Percentiles rank a stretch among this genome's conserved stretches.
Conservation (phyloP, 192 early-diverging fungal genomes). For the Backusella westeae region DNA sequence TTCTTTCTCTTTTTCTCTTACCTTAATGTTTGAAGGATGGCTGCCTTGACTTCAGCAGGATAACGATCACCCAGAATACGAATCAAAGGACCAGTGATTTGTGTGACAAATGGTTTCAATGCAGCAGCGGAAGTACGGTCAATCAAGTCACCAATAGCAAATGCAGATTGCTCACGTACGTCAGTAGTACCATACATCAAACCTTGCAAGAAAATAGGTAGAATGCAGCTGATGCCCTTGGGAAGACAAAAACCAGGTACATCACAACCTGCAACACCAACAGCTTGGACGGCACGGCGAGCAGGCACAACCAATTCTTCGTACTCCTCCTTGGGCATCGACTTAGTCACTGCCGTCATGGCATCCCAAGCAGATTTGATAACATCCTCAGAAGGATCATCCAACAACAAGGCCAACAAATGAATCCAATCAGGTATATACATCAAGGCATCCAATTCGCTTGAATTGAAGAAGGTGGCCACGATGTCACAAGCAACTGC, state of each 20-base stretch:
- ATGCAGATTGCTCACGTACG: conserved; percentile 81
- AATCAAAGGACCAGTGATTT: conserved; percentile 96
- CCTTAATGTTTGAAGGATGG: conserved; percentile 85
- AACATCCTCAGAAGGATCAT: conserved; percentile 51
- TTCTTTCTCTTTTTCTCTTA: conserved; percentile 13
- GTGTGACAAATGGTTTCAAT: conserved; percentile 88
- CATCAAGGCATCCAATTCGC: conserved; percentile 53
- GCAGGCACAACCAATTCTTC: conserved; percentile 75
- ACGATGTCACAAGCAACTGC: conserved; percentile 61
- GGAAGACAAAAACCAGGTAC: conserved; percentile 88
- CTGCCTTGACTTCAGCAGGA: conserved; percentile 87
- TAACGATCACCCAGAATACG: conserved; percentile 96
- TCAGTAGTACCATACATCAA: conserved; percentile 86
- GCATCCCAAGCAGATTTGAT: conserved; percentile 78
- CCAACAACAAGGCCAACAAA: conserved; percentile 71
- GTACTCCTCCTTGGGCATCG: conserved; percentile 85
- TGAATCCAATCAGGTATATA: conserved; percentile 84
- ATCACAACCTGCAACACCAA: conserved; percentile 49
- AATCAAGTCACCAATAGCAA: conserved; percentile 74
- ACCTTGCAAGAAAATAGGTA: conserved; percentile 93
- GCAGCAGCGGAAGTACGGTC: conserved; percentile 71
- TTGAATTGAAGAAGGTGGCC: conserved; percentile 64
- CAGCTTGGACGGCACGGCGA: conserved; percentile 62
- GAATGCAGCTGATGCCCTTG: conserved; percentile 87
- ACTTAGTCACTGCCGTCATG: conserved; percentile 75